Conservation (phyloP, 805 yeast species). For the Cyberlindnera maclurae region DNA sequence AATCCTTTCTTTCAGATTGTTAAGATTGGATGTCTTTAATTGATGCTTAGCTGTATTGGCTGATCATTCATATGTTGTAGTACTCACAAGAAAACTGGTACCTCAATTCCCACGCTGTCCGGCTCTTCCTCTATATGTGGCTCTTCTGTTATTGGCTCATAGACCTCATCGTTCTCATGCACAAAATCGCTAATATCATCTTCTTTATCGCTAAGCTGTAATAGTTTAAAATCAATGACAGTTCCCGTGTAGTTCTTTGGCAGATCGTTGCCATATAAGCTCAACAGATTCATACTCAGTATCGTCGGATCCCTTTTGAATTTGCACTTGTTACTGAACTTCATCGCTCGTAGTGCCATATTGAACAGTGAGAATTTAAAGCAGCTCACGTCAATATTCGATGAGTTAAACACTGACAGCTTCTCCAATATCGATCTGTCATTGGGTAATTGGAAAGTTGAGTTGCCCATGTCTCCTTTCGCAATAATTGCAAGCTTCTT, state of each 20-base stretch:
- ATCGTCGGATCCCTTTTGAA: constrained; percentile 44
- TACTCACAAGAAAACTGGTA: constrained; percentile 19
- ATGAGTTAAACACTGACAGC: constrained; percentile 31
- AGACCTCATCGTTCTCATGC: constrained; percentile 2
- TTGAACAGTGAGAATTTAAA: constrained; percentile 44
- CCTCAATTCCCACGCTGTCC: constrained; percentile 34
- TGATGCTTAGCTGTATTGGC: neutral
- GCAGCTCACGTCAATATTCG: constrained; percentile 33
- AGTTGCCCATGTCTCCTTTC: constrained; percentile 65
- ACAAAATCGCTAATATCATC: constrained; percentile 5
- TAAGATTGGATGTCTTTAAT: neutral
- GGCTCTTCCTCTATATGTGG: neutral
- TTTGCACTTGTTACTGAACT: constrained; percentile 44
- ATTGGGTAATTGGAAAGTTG: constrained; percentile 60
- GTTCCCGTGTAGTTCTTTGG: constrained; percentile 35
- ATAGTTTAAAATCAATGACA: constrained; percentile 31
- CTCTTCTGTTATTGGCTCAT: neutral
- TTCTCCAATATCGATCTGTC: constrained; percentile 58
- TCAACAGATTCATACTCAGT: constrained; percentile 39
- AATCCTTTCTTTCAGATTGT: constrained; percentile 30
- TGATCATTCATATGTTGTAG: neutral
- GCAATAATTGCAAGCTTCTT: constrained; percentile 45
- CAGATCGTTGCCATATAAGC: constrained; percentile 23
- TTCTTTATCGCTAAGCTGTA: constrained; percentile 21
- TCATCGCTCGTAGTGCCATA: constrained; percentile 41